Conservation (phyloP, 2,329 filamentous ascomycete genomes). For the Tolypocladium nubicola region DNA sequence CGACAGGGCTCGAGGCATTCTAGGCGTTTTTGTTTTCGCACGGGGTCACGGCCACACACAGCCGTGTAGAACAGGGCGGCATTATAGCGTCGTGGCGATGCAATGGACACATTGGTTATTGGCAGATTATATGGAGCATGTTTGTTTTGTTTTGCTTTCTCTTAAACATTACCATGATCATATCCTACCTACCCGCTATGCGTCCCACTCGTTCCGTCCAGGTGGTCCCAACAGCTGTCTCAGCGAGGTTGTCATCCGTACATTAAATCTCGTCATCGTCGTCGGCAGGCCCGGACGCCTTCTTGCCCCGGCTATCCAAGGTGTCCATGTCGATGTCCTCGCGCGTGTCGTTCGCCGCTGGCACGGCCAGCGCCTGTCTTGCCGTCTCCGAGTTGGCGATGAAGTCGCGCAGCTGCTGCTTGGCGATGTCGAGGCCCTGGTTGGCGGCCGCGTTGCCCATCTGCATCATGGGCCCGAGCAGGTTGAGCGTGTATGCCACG, state of each 20-base stretch:
- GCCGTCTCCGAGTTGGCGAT: constrained; percentile 80
- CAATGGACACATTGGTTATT: background rate
- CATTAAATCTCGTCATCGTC: constrained; percentile 46
- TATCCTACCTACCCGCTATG: constrained; percentile 7
- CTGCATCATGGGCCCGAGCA: constrained; percentile 91
- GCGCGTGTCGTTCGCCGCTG: constrained; percentile 28
- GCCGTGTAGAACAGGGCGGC: background rate
- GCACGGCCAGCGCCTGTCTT: constrained; percentile 72
- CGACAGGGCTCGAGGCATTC: constrained; percentile 60
- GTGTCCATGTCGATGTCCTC: constrained; percentile 47
- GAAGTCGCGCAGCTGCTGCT: constrained; percentile 83
- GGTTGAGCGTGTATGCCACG: constrained; percentile 84
- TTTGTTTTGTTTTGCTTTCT: background rate
- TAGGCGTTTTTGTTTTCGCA: constrained; percentile 24
- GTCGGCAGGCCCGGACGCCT: constrained; percentile 33
- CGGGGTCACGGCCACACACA: background rate
- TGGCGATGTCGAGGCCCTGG: constrained; percentile 85
- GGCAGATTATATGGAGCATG: background rate
- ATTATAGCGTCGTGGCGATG: background rate
- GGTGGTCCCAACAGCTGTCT: background rate
- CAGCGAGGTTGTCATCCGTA: background rate
- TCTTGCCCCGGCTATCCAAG: constrained; percentile 50
- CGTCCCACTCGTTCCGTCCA: background rate
- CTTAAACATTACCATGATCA: constrained; percentile 5
- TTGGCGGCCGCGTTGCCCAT: constrained; percentile 83